Evolutionary conservation across 2,329 filamentous ascomycete species (phyloP), one percentile per base, ranked within the genome.

Genomic region (Epichloe typhina): DNA sequence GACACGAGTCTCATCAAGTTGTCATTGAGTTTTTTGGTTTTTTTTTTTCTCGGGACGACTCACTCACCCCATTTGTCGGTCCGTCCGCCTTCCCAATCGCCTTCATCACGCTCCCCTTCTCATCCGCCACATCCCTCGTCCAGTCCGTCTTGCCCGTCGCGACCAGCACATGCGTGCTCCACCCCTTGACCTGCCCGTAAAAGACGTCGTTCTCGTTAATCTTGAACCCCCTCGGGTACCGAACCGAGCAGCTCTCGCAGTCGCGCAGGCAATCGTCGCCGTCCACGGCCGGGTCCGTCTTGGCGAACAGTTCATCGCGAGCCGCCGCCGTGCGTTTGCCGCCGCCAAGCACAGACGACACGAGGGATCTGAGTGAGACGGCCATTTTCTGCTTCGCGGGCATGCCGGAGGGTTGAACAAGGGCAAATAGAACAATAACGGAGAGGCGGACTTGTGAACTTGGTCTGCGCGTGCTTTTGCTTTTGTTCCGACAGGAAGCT

Each of bases 141-240:
- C 93, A 98, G 68, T 98, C 93, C 26, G 83, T 78, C 77, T 96
- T 95, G 54, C 89, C 88, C n/a, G 93, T 98, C 23, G 88, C 93
- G 15, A 97, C 88, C 35, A 98, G 72, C 54, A 95, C 64, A 68
- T 98, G 93, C 19, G 89, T 93, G 61, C 80, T 83, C 86, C 88
- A 97, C 37, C 82, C 88, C 62, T 88, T 26, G 55, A 96, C 79
- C 53, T 86, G 75, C 1, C 91, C 93, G 63, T 94, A 97, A 46
- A 98, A 70, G 59, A 82, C 72, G 63, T 95, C 88, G 6, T 75
- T 71, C 64, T 84, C 78, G 52, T 97, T 86, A 50, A 95, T 80
- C 61, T 83, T 81, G 69, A 84, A 84, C 37, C 68, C 53, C 72
- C 23, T 73, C 38, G 91, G 91, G 64, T 90, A 94, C 54, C 81